Conservation (phyloP, 1,284 basidiomycete species). For the Flammula alnicola region DNA sequence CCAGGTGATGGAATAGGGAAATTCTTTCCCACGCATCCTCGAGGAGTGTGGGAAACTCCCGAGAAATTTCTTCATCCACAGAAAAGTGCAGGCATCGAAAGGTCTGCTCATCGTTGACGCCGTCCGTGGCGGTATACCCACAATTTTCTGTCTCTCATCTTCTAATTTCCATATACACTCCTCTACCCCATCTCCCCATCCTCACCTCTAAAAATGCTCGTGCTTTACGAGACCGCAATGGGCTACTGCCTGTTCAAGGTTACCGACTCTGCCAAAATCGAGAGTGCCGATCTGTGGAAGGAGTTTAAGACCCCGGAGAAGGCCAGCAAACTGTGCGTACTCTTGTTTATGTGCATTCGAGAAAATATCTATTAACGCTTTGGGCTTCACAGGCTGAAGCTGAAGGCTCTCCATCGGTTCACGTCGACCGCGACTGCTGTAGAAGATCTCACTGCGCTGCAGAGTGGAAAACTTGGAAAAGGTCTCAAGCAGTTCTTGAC, state of each 20-base stretch:
- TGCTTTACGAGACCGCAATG: slow-evolving; percentile 84
- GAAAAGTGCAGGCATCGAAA: slow-evolving; percentile 24
- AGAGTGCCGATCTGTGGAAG: slow-evolving; percentile 86
- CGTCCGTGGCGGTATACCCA: slow-evolving; percentile 16
- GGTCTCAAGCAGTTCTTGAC: slow-evolving; percentile 93
- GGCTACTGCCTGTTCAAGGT: slow-evolving; percentile 99
- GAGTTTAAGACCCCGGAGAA: slow-evolving; percentile 92
- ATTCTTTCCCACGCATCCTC: slow-evolving; percentile 22
- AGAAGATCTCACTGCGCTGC: slow-evolving; percentile 94
- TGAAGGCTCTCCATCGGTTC: slow-evolving; percentile 96
- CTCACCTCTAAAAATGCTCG: slow-evolving; percentile 64
- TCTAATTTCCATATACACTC: slow-evolving; percentile 6
- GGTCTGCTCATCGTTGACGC: slow-evolving; percentile 25
- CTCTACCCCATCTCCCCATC: slow-evolving; percentile 13
- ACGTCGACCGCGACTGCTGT: slow-evolving; percentile 97
- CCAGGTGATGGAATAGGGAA: slow-evolving; percentile 15
- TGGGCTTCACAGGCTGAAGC: slow-evolving; percentile 72
- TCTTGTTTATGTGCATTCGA: slow-evolving; percentile 4
- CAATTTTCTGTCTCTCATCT: slow-evolving; percentile 13
- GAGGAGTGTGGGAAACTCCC: slow-evolving; percentile 29
- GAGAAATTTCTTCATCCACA: slow-evolving; percentile 33
- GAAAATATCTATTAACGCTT: slow-evolving; percentile 2
- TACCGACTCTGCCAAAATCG: slow-evolving; percentile 87
- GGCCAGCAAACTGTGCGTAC: slow-evolving; percentile 88
- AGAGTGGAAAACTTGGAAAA: slow-evolving; percentile 93